Evolutionary conservation across 2,329 filamentous ascomycete genomes (phyloP), one percentile per base, ranked within the genome.

Genomic region (Colletotrichum sp.): DNA sequence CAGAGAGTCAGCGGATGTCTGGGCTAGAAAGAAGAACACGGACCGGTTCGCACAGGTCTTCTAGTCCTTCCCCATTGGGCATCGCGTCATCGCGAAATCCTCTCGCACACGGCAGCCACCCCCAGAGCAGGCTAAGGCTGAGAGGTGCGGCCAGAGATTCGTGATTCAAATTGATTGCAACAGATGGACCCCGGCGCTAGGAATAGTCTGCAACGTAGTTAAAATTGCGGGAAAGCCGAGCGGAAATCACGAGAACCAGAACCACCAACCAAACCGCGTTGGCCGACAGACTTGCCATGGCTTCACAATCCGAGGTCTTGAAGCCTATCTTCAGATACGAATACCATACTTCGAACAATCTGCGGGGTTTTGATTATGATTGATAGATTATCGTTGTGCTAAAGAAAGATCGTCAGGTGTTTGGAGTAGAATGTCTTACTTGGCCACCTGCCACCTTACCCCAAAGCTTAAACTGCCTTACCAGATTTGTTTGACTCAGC

Each of bases 181-280:
- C 68, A 70, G 57, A 70, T 68, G 66, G 26, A 70, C 57, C 67
- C 55, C 57, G 59, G 34, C 68, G 49, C 68, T 49, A 65, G 72
- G 67, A 60, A 60, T 71, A 55, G 72, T n/a, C 24, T 67, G 26
- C 26, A 60, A n/a, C 34, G 26, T 66, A 32, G 66, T 62, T 71
- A 52, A 63, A 75, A 62, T 67, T 39, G 68, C 72, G 39, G 63
- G 39, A 18, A 75, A 39, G 39, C 72, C 63, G 68, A 72, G 55
- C 44, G 44, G 49, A 66, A 70, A 44, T 63, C 71, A 30, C 36
- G 24, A 66, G 30, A n/a, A 64, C n/a, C 2, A 4, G 60, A 30
- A 63, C 26, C 26, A 30, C 16, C 60, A 28, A 59, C 13, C 26
- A 28, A 39, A n/a, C 30, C 60, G 60, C 60, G 28, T 36, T 16